Conservation (phyloP, 495 filamentous ascomycete species). For the Lepraria neglecta region DNA sequence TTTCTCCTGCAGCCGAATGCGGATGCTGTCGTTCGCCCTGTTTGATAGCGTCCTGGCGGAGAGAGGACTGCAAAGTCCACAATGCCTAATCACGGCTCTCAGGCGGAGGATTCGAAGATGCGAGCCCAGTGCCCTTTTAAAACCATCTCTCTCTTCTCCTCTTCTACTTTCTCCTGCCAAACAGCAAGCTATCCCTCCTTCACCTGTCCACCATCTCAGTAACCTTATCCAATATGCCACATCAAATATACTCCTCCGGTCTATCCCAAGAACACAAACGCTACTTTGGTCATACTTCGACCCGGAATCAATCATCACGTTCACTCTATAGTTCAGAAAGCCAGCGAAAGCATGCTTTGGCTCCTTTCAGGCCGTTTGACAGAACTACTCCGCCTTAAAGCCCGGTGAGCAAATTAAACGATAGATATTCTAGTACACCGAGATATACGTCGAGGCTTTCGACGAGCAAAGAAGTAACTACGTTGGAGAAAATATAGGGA, state of each 20-base stretch:
- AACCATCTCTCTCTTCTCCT: neutral
- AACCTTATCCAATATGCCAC: slow-evolving; percentile 2
- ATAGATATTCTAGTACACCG: neutral
- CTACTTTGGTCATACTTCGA: neutral
- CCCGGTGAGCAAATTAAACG: neutral
- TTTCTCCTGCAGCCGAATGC: slow-evolving; percentile 4
- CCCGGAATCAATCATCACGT: neutral
- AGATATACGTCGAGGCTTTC: neutral
- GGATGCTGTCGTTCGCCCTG: neutral
- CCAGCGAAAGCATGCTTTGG: too few species aligned
- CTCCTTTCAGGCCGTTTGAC: too few species aligned
- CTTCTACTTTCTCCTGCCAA: too few species aligned
- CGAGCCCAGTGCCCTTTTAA: slow-evolving; percentile 3
- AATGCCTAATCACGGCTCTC: slow-evolving; percentile 3
- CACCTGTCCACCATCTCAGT: neutral
- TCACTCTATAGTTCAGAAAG: too few species aligned
- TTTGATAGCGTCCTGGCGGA: slow-evolving; percentile 2
- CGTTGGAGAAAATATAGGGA: slow-evolving; percentile 68
- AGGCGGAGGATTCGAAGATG: neutral
- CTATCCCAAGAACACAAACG: neutral
- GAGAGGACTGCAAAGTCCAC: neutral
- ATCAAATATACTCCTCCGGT: slow-evolving; percentile 4
- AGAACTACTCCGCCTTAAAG: too few species aligned
- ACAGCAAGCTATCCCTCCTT: neutral
- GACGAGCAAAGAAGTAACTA: neutral